Evolutionary conservation across 441 rosid genomes (phyloP), one percentile per base, ranked within the genome.

Genomic region (Hura crepitans): DNA sequence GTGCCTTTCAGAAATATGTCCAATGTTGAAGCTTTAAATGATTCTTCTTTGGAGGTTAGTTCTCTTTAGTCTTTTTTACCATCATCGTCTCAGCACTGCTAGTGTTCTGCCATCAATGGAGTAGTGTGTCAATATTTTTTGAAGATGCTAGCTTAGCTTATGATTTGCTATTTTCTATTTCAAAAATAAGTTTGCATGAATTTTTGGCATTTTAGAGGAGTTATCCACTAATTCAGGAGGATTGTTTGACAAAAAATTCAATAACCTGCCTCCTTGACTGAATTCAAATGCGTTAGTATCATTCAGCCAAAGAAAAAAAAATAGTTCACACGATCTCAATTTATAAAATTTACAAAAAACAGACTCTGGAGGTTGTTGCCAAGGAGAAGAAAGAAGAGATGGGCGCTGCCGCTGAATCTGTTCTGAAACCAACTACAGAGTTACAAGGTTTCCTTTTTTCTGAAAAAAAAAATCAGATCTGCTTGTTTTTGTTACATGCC

Each of bases 1-100:
- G 78, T 78, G 42, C 79, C 86, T 17, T 74, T 68, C 62, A 83
- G 80, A 67, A 86, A 78, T 59, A 71, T 89, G 69, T 85, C 85
- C 49, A 66, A 75, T 60, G 75, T 33, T 27, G 89, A 81, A 79
- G 77, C 64, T 72, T 25, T 73, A 11, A 49, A 70, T 70, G 78
- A 73, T 79, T 74, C 80, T 72, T 53, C 46, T 15, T 67, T 77
- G n/a, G 81, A 79, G 86, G 96, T 88, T 78, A 62, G 79, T 73
- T 62, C 54, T 39, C 46, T 30, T 47, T 33, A 46, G 22, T 54
- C 58, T 46, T 43, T 45, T 11, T 17, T 15, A 4, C 11, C 49
- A 6, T 53, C 5, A 3, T 54, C 35, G 9, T 31, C 12, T 1
- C 20, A 46, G 64, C 28, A 14, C 20, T 18, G 17, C 39, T 23